Percentiles rank a stretch among this genome's conserved stretches.
These are phyloP conservation scores for Myriosclerotinia curreyana DNA, from an alignment of 2,329 filamentous ascomycete genomes.

Conservation along the genomic window DNA sequence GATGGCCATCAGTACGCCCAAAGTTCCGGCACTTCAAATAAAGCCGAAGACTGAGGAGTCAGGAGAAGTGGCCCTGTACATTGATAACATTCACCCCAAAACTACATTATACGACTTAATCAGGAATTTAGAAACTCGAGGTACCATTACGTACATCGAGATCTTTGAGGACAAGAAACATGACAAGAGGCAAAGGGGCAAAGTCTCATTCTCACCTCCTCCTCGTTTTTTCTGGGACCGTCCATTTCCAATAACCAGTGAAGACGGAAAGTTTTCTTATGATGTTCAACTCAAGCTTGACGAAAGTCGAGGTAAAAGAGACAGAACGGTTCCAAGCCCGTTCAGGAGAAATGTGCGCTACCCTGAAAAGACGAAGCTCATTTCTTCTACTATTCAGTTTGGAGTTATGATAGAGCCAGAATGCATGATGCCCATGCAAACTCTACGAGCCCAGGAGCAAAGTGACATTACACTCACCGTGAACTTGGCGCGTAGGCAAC, in stretches of 20 bases:
- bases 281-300: not conserved
- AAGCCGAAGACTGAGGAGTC: not conserved
- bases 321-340: constrained; percentile 26
- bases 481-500: constrained; percentile 42
- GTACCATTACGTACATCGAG: constrained; percentile 51
- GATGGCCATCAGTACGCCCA: not conserved
- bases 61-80: not conserved
- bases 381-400: constrained; percentile 54
- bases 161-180: constrained; percentile 47
- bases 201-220: constrained; percentile 57
- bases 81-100: constrained; percentile 4
- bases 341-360: constrained; percentile 35
- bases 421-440: constrained; percentile 49
- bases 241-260: not conserved
- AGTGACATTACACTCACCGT: constrained; percentile 41
- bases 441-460: not conserved
- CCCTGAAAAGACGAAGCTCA: constrained; percentile 42
- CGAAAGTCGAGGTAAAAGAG: not conserved
- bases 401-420: constrained; percentile 54
- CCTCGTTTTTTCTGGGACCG: constrained; percentile 51
- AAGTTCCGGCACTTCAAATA: not conserved
- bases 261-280: not conserved
- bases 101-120: constrained; percentile 12
- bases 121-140: not conserved
- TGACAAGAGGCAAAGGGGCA: constrained; percentile 43